A percentile compares a stretch with the other conserved stretches of the same genome.
Evolutionary conservation across 768 basidiomycete species (phyloP).

Genomic region (Leccinellum rugosiceps): DNA sequence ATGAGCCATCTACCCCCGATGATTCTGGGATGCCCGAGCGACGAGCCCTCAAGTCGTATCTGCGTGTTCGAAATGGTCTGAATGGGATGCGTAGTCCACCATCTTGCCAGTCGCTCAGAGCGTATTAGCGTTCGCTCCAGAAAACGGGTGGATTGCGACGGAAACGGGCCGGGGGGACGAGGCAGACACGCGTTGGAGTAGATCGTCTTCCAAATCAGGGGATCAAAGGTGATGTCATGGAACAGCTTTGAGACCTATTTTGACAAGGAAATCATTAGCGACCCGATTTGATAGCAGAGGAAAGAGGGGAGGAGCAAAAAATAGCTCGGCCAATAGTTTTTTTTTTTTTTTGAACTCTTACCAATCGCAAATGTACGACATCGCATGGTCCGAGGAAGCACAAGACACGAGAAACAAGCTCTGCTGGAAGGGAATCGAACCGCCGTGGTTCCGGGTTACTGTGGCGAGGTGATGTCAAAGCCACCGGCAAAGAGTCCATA

Average conservation of each 20-base stretch:
- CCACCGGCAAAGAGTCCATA: not conserved
- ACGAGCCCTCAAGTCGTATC: not conserved
- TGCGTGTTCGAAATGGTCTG: not conserved
- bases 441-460: not conserved
- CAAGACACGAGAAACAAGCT: not conserved
- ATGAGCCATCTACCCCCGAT: constrained; percentile 7
- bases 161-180: constrained; percentile 9
- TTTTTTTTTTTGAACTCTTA: not conserved
- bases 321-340: not conserved
- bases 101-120: constrained; percentile 3
- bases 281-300: not conserved
- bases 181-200: constrained; percentile 3
- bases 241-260: constrained; percentile 8
- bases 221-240: not conserved
- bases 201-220: constrained; percentile 5
- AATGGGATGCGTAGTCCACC: constrained; percentile 9
- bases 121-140: constrained; percentile 5
- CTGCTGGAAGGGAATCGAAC: not conserved
- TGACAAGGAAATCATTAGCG: not conserved
- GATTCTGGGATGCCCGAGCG: not conserved
- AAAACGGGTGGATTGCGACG: not conserved
- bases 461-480: not conserved
- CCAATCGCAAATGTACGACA: not conserved
- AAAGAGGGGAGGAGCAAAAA: not conserved
- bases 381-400: not conserved